Evolutionary conservation across 2,329 filamentous ascomycete species (phyloP), one percentile per base, ranked within the genome.

Genomic region (Cladosporium sp.): DNA sequence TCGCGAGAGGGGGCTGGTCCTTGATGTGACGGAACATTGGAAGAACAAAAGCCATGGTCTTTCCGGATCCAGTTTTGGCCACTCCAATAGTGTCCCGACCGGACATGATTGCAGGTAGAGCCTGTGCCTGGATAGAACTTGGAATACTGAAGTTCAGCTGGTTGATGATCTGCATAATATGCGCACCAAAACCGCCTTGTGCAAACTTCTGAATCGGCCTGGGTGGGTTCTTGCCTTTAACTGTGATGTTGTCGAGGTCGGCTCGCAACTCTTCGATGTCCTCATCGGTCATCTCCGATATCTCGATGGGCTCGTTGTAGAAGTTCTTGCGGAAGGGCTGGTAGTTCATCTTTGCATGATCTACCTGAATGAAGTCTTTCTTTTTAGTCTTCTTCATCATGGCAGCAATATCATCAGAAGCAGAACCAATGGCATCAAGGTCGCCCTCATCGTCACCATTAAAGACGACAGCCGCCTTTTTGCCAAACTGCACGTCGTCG

Each of bases 11-110:
- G 46, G 83, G 78, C 67, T 98, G 93, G 65, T 97, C 93, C 70
- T 92, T 93, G 73, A 97, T 95, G 68, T 98, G 93, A 52, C 93
- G 84, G 68, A 98, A 96, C 89, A 97, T 96, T 35, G 93, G 93
- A 42, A 98, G 80, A 31, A 95, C 74, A 67, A 97, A 98, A 5
- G 93, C 93, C 63, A 97, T 84, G 0, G 93, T 98, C 74, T 98
- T 98, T 68, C 93, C 93, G 22, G 93, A 97, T 4, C 93, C 93
- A 22, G 93, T 98, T 74, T 97, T 97, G 14, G 93, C 93, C 49
- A 98, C 90, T 59, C 91, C 93, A 58, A 98, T 89, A 35, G 96
- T 87, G 74, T 98, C 93, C 60, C 90, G 83, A 9, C 93, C 93
- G 28, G 91, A 95, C 88, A 97, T 96, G 63, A 96, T 88, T 9